phyloP scores from a whole-genome alignment of 2,329 filamentous ascomycete species.

The Aspergillus intermedius region DNA sequence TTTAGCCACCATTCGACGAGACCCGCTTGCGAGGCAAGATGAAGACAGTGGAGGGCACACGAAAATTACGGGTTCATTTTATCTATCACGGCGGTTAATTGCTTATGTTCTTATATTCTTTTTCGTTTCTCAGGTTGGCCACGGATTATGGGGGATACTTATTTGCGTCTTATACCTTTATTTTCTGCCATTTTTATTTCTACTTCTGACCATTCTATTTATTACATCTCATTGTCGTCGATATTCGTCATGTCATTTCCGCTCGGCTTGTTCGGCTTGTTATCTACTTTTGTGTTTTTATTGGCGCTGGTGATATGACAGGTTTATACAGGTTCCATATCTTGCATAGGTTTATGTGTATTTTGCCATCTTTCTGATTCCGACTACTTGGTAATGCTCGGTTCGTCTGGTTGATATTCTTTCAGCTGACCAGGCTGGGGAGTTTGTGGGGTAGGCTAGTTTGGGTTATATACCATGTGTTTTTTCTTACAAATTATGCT shows the following conservation, averaged over 20 bases:
- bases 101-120: background rate
- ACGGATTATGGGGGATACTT: conserved; percentile 8
- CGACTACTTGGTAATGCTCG: conserved; percentile 1
- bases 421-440: background rate
- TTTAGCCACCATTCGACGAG: background rate
- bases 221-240: background rate
- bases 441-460: background rate
- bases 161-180: conserved; percentile 3
- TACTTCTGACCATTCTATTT: conserved; percentile 10
- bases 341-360: conserved; percentile 13
- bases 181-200: conserved; percentile 8
- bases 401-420: background rate
- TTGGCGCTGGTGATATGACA: conserved; percentile 21
- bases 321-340: conserved; percentile 16
- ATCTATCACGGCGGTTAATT: conserved; percentile 2
- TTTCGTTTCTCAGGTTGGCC: background rate
- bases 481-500: background rate
- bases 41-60: background rate
- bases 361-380: background rate
- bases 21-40: background rate
- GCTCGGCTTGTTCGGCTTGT: conserved; percentile 2
- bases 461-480: background rate
- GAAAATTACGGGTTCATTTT: conserved; percentile 2
- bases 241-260: too few relatives aligned
- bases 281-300: conserved; percentile 17